Percentiles rank a stretch among this genome's conserved stretches.
Evolutionary conservation across 345 rosid species (phyloP).

Genomic region (Murraya koenigii): DNA sequence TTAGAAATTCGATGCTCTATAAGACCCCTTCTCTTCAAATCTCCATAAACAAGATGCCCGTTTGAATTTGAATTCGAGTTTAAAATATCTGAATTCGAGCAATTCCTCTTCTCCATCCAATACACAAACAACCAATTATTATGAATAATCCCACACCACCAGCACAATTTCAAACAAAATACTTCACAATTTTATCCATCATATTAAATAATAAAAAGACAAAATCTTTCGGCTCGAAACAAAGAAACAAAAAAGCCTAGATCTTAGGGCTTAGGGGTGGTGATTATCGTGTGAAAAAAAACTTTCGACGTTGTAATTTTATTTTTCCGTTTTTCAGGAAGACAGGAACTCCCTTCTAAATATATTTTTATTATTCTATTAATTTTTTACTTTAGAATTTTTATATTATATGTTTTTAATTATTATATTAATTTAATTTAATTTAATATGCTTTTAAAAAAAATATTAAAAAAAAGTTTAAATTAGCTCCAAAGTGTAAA

Average conservation of each 20-base stretch:
- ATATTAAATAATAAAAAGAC: no score
- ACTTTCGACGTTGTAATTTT: neutral
- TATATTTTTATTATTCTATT: neutral
- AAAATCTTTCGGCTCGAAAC: neutral
- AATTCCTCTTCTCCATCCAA: conserved; percentile 2
- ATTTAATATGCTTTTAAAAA: no score
- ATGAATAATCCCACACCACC: neutral
- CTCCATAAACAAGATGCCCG: neutral
- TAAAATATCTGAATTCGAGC: neutral
- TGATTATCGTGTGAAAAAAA: neutral
- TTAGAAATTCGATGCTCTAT: conserved; percentile 73
- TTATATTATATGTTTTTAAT: no score
- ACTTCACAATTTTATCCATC: neutral
- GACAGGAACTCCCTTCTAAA: neutral
- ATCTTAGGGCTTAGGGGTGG: neutral
- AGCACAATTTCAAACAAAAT: neutral
- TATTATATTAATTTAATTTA: no score
- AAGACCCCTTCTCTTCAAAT: neutral
- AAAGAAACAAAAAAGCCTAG: neutral
- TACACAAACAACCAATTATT: neutral
- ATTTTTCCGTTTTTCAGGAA: neutral
- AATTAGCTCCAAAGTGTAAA: no score
- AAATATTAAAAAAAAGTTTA: no score
- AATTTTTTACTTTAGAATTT: no score
- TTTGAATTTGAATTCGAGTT: neutral